Evolutionary conservation across 2,329 filamentous ascomycete genomes (phyloP), one percentile per base, ranked within the genome.

Genomic region (Xylariaceae sp.): DNA sequence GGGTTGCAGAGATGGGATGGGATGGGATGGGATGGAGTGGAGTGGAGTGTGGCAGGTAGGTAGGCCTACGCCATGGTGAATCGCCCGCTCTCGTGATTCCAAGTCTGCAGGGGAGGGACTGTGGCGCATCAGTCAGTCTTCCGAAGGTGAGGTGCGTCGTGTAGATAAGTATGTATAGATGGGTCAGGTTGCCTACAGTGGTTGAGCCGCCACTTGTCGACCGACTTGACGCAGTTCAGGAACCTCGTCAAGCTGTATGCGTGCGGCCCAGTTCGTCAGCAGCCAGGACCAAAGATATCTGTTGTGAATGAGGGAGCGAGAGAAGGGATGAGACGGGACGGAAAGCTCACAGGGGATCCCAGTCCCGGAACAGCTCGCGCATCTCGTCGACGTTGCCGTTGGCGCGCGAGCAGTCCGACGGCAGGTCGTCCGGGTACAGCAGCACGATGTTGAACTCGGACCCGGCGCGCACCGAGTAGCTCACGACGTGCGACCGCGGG

Each of bases 171-270:
- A n/a, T n/a, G n/a, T n/a, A n/a, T n/a, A n/a, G n/a, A n/a, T n/a
- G n/a, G n/a, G n/a, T n/a, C n/a, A n/a, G n/a, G 14, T 28, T 29
- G 50, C 60, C 43, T 37, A 64, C 62, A 46, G 36, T 65, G 59
- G 72, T 83, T 77, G 21, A 85, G 53, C 49, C 76, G 80, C 81
- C 80, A 85, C 53, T 83, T 84, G 24, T 77, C 70, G 0, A 83
- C 75, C 1, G 57, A 64, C 23, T 72, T 65, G 0, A 82, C 76
- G 27, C 67, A 64, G 3, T 58, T 55, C 10, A 67, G 41, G 29
- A 68, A 62, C 33, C 55, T 51, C 1, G 40, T 50, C 17, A 72
- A 34, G n/a, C n/a, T n/a, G n/a, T n/a, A n/a, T n/a, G n/a, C n/a
- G n/a, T n/a, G n/a, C n/a, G n/a, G n/a, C n/a, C n/a, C n/a, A n/a